These are phyloP conservation scores for Neocatenulostroma microsporum DNA, from an alignment of 2,329 filamentous ascomycete species.

Conservation along the genomic window DNA sequence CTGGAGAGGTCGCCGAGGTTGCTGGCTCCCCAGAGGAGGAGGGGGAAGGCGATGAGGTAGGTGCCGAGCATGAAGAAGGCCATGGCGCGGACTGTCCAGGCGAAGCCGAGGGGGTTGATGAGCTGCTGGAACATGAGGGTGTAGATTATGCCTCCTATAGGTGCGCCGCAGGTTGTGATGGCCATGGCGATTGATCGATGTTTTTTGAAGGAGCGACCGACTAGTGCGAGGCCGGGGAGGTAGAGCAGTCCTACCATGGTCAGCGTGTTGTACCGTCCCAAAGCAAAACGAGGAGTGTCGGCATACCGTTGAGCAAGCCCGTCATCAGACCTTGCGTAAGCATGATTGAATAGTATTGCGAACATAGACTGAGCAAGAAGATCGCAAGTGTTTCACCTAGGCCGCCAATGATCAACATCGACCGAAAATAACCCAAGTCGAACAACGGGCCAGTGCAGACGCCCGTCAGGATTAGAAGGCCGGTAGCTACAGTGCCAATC, in stretches of 20 bases:
- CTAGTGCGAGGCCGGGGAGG: constrained; percentile 30
- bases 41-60: constrained; percentile 30
- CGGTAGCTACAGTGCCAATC: constrained; percentile 32
- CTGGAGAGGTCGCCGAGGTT: constrained; percentile 26
- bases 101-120: constrained; percentile 52
- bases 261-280: too few species aligned
- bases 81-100: constrained; percentile 55
- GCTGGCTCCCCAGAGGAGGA: constrained; percentile 26
- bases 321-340: constrained; percentile 39
- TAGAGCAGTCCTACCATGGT: constrained; percentile 31
- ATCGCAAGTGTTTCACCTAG: constrained; percentile 25
- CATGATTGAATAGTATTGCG: constrained; percentile 39
- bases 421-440: constrained; percentile 38
- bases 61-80: constrained; percentile 51
- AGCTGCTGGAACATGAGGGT: constrained; percentile 45
- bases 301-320: constrained; percentile 32
- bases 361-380: constrained; percentile 31
- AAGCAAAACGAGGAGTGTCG: too few species aligned
- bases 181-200: constrained; percentile 55
- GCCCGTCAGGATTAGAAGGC: constrained; percentile 28
- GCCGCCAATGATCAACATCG: constrained; percentile 27
- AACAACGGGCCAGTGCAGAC: constrained; percentile 29
- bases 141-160: constrained; percentile 55
- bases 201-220: constrained; percentile 48
- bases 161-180: constrained; percentile 52